Evolutionary conservation across 208 protist genomes (phyloP), one percentile per base, ranked within the genome.

Genomic region (Leishmania major): DNA sequence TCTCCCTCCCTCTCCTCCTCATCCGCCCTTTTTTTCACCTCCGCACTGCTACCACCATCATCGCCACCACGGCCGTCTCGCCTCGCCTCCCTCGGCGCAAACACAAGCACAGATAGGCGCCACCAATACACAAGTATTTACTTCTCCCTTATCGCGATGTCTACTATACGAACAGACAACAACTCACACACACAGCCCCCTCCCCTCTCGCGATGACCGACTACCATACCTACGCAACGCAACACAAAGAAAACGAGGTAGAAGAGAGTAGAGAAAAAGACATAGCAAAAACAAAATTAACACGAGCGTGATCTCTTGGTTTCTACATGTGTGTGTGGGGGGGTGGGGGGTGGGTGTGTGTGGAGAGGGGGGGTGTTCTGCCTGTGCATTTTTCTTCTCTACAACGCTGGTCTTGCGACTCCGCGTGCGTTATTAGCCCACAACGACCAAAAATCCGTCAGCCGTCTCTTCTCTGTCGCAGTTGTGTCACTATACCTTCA

Each of bases 151-250:
- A 81, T 47, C 70, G 59, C 22, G 74, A 78, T 69, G 40, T 75
- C 40, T 74, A 75, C 28, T 75, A 62, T 35, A 75, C 43, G 77
- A 79, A 79, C 25, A 43, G 37, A 79, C 53, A 71, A 62, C 22
- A 64, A 47, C 45, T 35, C 31, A 13, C 62, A 40, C 62, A n/a
- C 31, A 43, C 31, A 0, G 31, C 31, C 3, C 62, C 37, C 13
- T 64, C 49, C 13, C 74, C n/a, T 31, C 43, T 45, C 35, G 57
- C n/a, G n/a, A 64, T 64, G 59, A 11, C 28, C 28, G 59, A 31
- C 28, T 31, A 3, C 8, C 51, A 22, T 10, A 6, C 8, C 5
- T 64, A 17, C 7, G 59, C 59, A 64, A 64, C 25, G 59, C n/a
- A 31, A 3, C 59, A 64, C 40, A 43, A 40, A 64, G 11, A 31